phyloP scores from a whole-genome alignment of 345 rosid genomes.

The Arabis alpina region DNA sequence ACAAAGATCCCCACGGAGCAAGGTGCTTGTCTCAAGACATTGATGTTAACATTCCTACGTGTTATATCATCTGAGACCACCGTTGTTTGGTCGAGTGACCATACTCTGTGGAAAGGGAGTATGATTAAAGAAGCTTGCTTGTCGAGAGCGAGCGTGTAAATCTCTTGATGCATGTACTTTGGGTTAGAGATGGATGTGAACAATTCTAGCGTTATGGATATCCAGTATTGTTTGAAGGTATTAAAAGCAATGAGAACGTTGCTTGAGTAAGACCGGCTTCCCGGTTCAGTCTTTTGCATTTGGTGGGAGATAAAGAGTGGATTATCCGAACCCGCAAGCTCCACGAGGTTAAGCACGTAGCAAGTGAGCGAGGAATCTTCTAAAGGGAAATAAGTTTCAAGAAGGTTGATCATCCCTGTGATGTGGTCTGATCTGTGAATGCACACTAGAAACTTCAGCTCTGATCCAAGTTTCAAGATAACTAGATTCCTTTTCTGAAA shows the following conservation, averaged over 20 bases:
- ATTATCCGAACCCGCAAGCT: constrained; percentile 41
- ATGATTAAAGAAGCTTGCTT: constrained; percentile 51
- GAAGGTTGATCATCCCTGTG: constrained; percentile 33
- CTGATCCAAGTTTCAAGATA: constrained; percentile 38
- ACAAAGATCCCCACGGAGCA: constrained; percentile 64
- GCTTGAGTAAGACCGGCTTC: constrained; percentile 30
- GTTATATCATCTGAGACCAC: constrained; percentile 43
- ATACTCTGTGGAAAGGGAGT: constrained; percentile 58
- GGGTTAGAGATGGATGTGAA: constrained; percentile 44
- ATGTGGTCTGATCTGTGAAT: constrained; percentile 55
- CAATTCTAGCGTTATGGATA: constrained; percentile 21
- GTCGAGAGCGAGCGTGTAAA: constrained; percentile 56
- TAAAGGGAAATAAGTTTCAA: constrained; percentile 35
- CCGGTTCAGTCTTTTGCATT: constrained; percentile 41
- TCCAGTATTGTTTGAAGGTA: constrained; percentile 34
- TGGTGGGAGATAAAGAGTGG: constrained; percentile 45
- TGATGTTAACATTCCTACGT: constrained; percentile 46
- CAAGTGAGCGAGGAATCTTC: constrained; percentile 18
- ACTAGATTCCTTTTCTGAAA: constrained; percentile 53
- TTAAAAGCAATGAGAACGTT: constrained; percentile 39
- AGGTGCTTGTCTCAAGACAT: constrained; percentile 56
- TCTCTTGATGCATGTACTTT: constrained; percentile 58
- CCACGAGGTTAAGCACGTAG: constrained; percentile 42
- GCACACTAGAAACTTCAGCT: constrained; percentile 50
- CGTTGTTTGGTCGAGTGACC: constrained; percentile 47